phyloP scores from a whole-genome alignment of 2,329 filamentous ascomycete genomes.

The Penicillium sp. region DNA sequence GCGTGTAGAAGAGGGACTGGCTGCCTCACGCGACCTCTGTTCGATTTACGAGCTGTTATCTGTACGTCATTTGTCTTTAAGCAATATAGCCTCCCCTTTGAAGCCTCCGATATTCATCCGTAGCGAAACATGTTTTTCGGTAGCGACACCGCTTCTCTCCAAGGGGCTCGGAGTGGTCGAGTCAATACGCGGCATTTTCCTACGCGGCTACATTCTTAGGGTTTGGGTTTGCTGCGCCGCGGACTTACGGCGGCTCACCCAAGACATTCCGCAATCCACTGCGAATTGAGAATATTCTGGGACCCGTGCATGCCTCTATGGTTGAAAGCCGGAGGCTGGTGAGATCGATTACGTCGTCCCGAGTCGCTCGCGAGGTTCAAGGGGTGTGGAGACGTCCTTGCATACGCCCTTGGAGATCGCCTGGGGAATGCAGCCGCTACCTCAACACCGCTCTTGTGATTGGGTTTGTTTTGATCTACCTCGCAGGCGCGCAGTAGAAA shows the following conservation, averaged over 20 bases:
- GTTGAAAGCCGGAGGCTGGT: neutral
- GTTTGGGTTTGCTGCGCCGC: neutral
- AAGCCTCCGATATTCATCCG: neutral
- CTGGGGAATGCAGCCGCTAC: slow-evolving; percentile 13
- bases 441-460: slow-evolving; percentile 4
- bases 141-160: slow-evolving; percentile 4
- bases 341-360: neutral
- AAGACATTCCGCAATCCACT: slow-evolving; percentile 3
- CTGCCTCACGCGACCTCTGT: neutral
- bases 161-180: neutral
- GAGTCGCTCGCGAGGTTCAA: slow-evolving; percentile 2
- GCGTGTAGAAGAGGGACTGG: neutral
- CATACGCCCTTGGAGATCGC: slow-evolving; percentile 17
- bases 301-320: neutral
- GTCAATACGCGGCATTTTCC: slow-evolving; percentile 9
- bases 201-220: slow-evolving; percentile 6
- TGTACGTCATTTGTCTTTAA: neutral
- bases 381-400: slow-evolving; percentile 19
- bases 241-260: neutral
- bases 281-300: neutral
- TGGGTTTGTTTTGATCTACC: slow-evolving; percentile 14
- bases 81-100: neutral
- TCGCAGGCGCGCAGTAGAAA: neutral
- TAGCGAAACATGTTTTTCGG: neutral
- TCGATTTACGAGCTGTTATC: neutral